Evolutionary conservation across 306 rosid species (phyloP), one percentile per base, ranked within the genome.

Genomic region (Malus asiatica): DNA sequence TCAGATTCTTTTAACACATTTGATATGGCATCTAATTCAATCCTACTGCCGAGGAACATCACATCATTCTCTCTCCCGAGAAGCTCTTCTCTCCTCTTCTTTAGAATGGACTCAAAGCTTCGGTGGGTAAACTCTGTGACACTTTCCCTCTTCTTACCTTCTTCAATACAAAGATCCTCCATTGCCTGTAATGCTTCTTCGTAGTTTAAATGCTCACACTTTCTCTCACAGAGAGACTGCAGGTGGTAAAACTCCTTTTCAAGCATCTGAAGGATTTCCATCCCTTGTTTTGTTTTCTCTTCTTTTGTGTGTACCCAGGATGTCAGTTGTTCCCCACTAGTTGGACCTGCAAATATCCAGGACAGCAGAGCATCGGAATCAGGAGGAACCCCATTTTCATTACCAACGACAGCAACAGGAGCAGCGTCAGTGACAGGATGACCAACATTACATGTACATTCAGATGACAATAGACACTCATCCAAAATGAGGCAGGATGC

Each of bases 81-180:
- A 79, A 96, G 93, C 86, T 96, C 97, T 68, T 89, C 96, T 70
- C 86, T 88, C 65, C 97, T 90, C 78, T 86, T 87, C 84, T 88
- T 89, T 61, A 96, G 78, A 72, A 89, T 89, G 76, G 90, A 89
- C 68, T 88, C 94, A 61, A 83, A 92, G 88, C 94, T 90, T 60
- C 45, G 88, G 81, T 86, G 86, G 70, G 83, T 85, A 87, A 86
- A 87, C 65, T 90, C 96, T 18, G 81, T 74, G 66, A 80, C 81
- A 83, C 74, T 83, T 69, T 88, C 91, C 93, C 90, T 88, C 88
- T 85, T 92, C 84, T 82, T 90, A 74, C 93, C 90, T 83, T 89
- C 97, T 82, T 86, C 97, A 71, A 89, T 83, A 78, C 97, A 92
- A 58, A 92, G 97, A 81, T 96, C 89, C 87, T 90, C 98, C 46